These are phyloP conservation scores for Gossypium sturtianum DNA, from an alignment of 345 rosid species.

Conservation along the genomic window DNA sequence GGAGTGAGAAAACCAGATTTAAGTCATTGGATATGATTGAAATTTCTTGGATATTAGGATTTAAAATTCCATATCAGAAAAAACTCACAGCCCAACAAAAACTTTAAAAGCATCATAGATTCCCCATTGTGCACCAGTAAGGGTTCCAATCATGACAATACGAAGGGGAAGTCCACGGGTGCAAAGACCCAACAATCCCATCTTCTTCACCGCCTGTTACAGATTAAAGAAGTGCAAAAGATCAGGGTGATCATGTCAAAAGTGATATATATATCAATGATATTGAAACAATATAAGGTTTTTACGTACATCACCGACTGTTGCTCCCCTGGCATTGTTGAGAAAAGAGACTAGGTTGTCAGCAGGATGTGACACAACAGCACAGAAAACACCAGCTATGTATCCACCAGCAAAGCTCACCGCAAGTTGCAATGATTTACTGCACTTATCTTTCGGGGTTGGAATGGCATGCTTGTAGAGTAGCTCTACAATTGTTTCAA, in stretches of 20 bases:
- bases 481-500: conserved; percentile 79
- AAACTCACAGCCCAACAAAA: conserved; percentile 83
- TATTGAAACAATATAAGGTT: background rate
- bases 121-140: conserved; percentile 92
- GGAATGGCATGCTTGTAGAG: conserved; percentile 76
- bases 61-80: background rate
- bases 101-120: conserved; percentile 92
- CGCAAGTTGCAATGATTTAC: conserved; percentile 69
- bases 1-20: background rate
- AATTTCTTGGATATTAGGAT: background rate
- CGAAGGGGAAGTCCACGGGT: conserved; percentile 96
- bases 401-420: conserved; percentile 96
- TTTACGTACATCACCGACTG: conserved; percentile 67
- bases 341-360: conserved; percentile 95
- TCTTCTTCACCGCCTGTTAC: conserved; percentile 66
- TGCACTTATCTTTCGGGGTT: conserved; percentile 78
- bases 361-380: conserved; percentile 92
- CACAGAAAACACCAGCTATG: conserved; percentile 83
- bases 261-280: background rate
- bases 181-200: conserved; percentile 74
- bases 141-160: conserved; percentile 92
- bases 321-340: conserved; percentile 90
- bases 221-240: background rate
- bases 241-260: background rate
- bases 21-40: background rate